These are phyloP conservation scores for Elaeis guineensis DNA, from an alignment of 176 grass and related monocot species.

Conservation along the genomic window DNA sequence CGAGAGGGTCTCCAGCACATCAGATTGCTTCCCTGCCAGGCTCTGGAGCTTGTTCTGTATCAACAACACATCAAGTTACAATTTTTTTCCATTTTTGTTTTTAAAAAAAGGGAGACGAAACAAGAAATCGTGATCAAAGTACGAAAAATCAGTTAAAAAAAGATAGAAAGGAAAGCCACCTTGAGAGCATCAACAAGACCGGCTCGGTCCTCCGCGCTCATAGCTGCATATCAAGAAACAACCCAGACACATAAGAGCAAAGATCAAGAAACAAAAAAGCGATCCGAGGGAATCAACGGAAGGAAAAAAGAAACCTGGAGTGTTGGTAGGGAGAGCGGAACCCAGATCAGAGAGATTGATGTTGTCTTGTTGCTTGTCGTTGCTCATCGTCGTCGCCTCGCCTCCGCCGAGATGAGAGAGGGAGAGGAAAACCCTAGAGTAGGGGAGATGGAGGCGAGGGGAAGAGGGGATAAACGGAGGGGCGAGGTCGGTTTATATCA, in stretches of 20 bases:
- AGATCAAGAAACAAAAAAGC: neutral
- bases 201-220: slow-evolving; percentile 18
- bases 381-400: slow-evolving; percentile 8
- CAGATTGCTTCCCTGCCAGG: slow-evolving; percentile 3
- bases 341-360: slow-evolving; percentile 4
- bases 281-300: neutral
- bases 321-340: neutral
- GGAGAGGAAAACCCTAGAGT: neutral
- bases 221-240: neutral
- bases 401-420: neutral
- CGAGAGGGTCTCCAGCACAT: slow-evolving; percentile 12
- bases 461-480: too few relatives aligned
- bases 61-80: neutral
- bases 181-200: slow-evolving; percentile 17
- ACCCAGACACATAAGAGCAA: neutral
- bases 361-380: slow-evolving; percentile 1
- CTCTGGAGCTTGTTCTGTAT: slow-evolving; percentile 15
- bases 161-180: neutral
- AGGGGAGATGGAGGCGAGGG: too few relatives aligned
- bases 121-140: too few relatives aligned
- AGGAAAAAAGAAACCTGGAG: neutral
- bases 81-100: too few relatives aligned
- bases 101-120: too few relatives aligned
- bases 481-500: too few relatives aligned
- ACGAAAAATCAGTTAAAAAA: too few relatives aligned